phyloP scores from a whole-genome alignment of 306 rosid species.

The Elaeagnus macrophylla region DNA sequence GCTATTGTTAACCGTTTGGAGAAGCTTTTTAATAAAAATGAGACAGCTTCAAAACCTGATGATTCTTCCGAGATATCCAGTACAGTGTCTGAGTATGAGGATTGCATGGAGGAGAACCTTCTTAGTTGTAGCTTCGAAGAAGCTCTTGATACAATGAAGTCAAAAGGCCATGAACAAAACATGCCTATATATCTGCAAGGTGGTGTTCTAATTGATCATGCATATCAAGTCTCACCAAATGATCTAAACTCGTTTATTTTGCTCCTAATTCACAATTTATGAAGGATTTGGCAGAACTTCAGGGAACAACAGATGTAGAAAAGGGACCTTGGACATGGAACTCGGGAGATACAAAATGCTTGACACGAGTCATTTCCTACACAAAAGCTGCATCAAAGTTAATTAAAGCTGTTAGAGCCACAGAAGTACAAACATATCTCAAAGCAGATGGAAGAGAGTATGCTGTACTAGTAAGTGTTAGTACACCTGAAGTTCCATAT shows the following conservation, averaged over 20 bases:
- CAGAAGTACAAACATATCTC: constrained; percentile 72
- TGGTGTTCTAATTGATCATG: constrained; percentile 63
- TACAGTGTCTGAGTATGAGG: constrained; percentile 48
- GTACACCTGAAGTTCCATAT: constrained; percentile 80
- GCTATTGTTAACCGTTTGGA: constrained; percentile 34
- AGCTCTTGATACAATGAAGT: constrained; percentile 46
- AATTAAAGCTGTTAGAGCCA: constrained; percentile 54
- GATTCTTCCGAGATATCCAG: constrained; percentile 44
- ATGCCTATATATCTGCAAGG: constrained; percentile 62
- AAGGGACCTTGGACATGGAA: constrained; percentile 77
- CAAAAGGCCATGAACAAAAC: constrained; percentile 32
- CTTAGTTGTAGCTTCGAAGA: constrained; percentile 50
- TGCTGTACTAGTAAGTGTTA: constrained; percentile 42
- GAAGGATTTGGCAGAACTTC: constrained; percentile 53
- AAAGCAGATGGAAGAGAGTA: constrained; percentile 51
- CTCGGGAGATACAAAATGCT: constrained; percentile 40
- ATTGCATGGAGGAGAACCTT: constrained; percentile 28
- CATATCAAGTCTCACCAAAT: constrained; percentile 33
- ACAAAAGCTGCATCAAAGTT: constrained; percentile 56
- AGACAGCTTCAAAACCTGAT: constrained; percentile 26
- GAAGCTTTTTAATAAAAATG: constrained; percentile 57
- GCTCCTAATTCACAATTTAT: constrained; percentile 58
- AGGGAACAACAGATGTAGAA: constrained; percentile 48
- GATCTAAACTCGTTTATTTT: constrained; percentile 53
- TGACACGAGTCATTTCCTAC: constrained; percentile 53